Evolutionary conservation across 495 filamentous ascomycete species (phyloP).

Genomic region (Aspergillus avenaceus): DNA sequence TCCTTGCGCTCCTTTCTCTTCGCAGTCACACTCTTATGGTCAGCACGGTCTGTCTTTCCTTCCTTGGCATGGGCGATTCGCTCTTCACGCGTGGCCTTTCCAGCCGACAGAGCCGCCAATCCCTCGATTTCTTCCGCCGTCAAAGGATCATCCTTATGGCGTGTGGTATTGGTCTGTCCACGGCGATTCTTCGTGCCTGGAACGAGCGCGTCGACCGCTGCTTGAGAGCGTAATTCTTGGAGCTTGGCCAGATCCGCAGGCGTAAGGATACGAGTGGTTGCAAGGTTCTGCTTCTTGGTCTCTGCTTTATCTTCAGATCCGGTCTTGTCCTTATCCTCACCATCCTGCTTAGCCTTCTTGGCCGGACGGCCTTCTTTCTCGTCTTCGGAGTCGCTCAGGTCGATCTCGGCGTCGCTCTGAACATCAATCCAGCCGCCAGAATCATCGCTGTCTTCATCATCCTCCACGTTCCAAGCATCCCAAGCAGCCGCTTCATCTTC

Average conservation of each 20-base stretch:
- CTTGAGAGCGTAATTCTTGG: slow-evolving; percentile 72
- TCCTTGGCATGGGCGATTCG: slow-evolving; percentile 73
- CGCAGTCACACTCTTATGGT: slow-evolving; percentile 78
- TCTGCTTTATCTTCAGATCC: slow-evolving; percentile 23
- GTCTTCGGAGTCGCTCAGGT: slow-evolving; percentile 69
- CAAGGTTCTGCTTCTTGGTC: slow-evolving; percentile 57
- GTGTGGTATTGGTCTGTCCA: slow-evolving; percentile 40
- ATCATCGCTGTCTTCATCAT: slow-evolving; percentile 65
- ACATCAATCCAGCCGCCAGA: slow-evolving; percentile 93
- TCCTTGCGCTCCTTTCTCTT: slow-evolving; percentile 79
- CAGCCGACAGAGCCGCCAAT: slow-evolving; percentile 60
- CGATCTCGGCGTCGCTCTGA: slow-evolving; percentile 74
- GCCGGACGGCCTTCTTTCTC: slow-evolving; percentile 55
- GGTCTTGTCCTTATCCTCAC: slow-evolving; percentile 20
- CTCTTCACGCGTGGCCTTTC: slow-evolving; percentile 76
- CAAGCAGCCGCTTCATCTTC: slow-evolving; percentile 66
- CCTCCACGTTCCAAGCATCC: slow-evolving; percentile 82
- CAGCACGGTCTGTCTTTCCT: slow-evolving; percentile 64
- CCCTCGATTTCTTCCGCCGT: slow-evolving; percentile 85
- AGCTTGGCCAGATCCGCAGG: slow-evolving; percentile 91
- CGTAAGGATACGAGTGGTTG: slow-evolving; percentile 84
- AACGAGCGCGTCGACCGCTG: slow-evolving; percentile 61
- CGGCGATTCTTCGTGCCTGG: slow-evolving; percentile 41
- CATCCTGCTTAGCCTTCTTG: slow-evolving; percentile 53
- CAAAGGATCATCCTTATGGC: slow-evolving; percentile 76